These are phyloP conservation scores for Nemania sp. DNA, from an alignment of 2,329 filamentous ascomycete species.

Conservation along the genomic window DNA sequence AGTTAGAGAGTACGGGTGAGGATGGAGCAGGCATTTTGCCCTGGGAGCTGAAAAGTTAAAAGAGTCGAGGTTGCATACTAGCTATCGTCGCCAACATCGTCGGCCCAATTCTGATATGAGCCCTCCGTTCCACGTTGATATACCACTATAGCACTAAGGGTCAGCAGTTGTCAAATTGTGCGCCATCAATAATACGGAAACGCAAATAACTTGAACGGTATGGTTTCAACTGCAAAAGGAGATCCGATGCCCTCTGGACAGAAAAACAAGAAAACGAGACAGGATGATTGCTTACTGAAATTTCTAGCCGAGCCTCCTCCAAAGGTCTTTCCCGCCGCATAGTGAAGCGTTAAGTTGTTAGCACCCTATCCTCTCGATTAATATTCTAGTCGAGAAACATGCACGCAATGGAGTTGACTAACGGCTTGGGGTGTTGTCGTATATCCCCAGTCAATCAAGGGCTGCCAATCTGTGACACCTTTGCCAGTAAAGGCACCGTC, in stretches of 20 bases:
- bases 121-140: constrained; percentile 47
- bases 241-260: not conserved
- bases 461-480: constrained; percentile 39
- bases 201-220: not conserved
- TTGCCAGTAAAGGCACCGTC: constrained; percentile 44
- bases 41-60: not conserved
- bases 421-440: constrained; percentile 46
- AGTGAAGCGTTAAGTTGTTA: constrained; percentile 43
- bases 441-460: constrained; percentile 49
- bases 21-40: not conserved
- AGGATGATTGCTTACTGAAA: constrained; percentile 35
- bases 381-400: not conserved
- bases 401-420: constrained; percentile 9
- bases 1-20: not conserved
- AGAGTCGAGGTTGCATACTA: constrained; percentile 31
- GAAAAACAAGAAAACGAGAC: not conserved
- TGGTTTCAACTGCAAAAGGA: not conserved
- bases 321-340: constrained; percentile 49
- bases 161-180: not conserved
- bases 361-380: constrained; percentile 33
- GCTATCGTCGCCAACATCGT: constrained; percentile 43
- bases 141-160: constrained; percentile 36
- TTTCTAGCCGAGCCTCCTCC: constrained; percentile 50
- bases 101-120: constrained; percentile 46
- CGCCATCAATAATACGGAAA: not conserved